Evolutionary conservation across 2,329 filamentous ascomycete species (phyloP).

Genomic region (Lojkania enalia): DNA sequence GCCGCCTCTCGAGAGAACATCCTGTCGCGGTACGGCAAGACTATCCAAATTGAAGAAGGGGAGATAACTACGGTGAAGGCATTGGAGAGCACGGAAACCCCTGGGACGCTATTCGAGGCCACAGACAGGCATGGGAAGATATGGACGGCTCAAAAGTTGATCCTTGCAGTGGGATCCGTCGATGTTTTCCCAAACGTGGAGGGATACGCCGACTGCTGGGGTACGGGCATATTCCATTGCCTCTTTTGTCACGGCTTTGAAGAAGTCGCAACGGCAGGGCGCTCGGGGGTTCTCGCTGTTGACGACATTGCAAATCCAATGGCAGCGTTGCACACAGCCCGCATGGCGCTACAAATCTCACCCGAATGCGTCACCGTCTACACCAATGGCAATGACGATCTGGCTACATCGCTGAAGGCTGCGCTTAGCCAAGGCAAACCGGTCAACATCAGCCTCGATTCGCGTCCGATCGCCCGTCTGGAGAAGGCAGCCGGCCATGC

Average conservation of each 20-base stretch:
- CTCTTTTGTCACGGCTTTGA: conserved; percentile 63
- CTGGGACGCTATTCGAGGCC: background rate
- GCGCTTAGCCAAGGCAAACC: no score
- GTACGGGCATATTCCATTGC: conserved; percentile 56
- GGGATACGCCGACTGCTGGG: background rate
- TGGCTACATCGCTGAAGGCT: conserved; percentile 28
- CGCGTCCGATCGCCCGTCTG: background rate
- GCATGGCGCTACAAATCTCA: conserved; percentile 52
- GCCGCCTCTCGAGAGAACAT: background rate
- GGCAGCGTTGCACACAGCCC: conserved; percentile 45
- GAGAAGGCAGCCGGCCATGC: background rate
- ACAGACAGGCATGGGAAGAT: background rate
- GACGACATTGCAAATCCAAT: conserved; percentile 33
- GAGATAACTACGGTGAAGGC: no score
- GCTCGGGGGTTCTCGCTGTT: conserved; percentile 21
- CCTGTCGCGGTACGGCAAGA: background rate
- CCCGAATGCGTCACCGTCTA: conserved; percentile 53
- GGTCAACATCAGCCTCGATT: no score
- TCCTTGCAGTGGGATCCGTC: background rate
- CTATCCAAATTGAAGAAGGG: no score
- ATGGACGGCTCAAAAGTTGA: background rate
- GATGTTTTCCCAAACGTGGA: background rate
- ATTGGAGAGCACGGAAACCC: no score
- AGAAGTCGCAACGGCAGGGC: conserved; percentile 52
- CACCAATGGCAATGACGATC: conserved; percentile 50